Evolutionary conservation across 2,329 filamentous ascomycete species (phyloP).

Genomic region (Drechslerella stenobrocha): DNA sequence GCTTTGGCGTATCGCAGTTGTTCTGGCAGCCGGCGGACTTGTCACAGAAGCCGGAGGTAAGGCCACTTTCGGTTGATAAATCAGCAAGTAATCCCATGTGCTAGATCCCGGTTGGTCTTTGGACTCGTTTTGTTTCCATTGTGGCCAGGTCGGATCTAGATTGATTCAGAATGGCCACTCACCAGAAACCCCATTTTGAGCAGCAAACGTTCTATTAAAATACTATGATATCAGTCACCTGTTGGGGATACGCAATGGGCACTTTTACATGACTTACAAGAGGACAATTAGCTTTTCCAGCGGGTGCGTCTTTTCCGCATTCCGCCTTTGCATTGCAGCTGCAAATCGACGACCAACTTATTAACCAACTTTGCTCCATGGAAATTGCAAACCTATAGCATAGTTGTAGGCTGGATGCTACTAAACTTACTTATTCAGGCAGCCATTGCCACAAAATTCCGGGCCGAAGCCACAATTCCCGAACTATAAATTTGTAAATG

Average conservation of each 20-base stretch:
- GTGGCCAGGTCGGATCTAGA: too few relatives aligned
- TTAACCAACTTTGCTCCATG: too few relatives aligned
- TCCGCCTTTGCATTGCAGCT: conserved; percentile 55
- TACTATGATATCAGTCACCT: neutral
- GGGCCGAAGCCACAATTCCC: conserved; percentile 12
- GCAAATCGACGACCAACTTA: conserved; percentile 52
- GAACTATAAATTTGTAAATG: conserved; percentile 2
- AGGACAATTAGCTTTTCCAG: conserved; percentile 53
- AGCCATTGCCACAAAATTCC: conserved; percentile 9
- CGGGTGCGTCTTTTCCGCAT: conserved; percentile 53
- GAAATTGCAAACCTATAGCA: too few relatives aligned
- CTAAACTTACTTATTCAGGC: conserved; percentile 3
- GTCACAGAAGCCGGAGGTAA: neutral
- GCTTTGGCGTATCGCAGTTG: conserved; percentile 12
- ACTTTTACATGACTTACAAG: conserved; percentile 38
- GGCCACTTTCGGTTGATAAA: neutral
- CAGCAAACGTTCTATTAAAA: conserved; percentile 28
- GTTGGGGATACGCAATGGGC: neutral
- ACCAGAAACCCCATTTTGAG: conserved; percentile 43
- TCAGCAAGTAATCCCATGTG: too few relatives aligned
- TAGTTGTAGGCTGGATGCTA: too few relatives aligned
- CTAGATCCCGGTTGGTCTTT: too few relatives aligned
- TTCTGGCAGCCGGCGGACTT: conserved; percentile 12
- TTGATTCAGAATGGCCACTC: too few relatives aligned
- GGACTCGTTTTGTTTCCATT: too few relatives aligned